These are phyloP conservation scores for Aegle marmelos DNA, from an alignment of 345 rosid genomes.

Conservation along the genomic window DNA sequence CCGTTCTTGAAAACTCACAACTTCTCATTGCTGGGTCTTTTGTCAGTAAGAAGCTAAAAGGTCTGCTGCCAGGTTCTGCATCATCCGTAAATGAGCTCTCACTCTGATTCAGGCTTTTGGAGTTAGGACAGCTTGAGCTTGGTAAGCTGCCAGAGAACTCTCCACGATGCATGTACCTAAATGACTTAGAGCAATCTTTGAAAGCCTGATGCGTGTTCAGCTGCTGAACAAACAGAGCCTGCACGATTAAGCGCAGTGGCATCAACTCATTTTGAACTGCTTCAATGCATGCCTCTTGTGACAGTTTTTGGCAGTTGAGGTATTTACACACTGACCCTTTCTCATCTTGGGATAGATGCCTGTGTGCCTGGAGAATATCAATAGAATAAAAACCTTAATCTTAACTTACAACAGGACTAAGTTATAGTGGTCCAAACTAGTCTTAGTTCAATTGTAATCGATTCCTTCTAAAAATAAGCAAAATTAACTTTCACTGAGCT, in stretches of 20 bases:
- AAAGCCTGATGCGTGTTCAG: slow-evolving; percentile 71
- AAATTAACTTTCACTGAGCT: neutral
- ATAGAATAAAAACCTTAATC: neutral
- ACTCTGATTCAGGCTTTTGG: slow-evolving; percentile 39
- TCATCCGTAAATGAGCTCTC: slow-evolving; percentile 55
- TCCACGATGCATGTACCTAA: slow-evolving; percentile 39
- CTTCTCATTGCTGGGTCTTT: slow-evolving; percentile 34
- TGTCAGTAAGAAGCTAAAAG: slow-evolving; percentile 39
- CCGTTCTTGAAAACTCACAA: slow-evolving; percentile 37
- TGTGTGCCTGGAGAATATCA: slow-evolving; percentile 43
- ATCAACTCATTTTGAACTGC: slow-evolving; percentile 80
- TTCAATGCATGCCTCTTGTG: slow-evolving; percentile 66
- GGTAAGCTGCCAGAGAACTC: slow-evolving; percentile 55
- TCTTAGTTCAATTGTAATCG: no score
- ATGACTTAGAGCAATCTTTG: slow-evolving; percentile 69
- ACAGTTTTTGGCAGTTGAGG: slow-evolving; percentile 70
- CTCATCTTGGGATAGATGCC: slow-evolving; percentile 55
- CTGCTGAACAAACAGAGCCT: slow-evolving; percentile 75
- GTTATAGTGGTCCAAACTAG: neutral
- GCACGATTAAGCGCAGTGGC: slow-evolving; percentile 76
- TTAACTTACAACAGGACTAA: neutral
- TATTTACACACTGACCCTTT: slow-evolving; percentile 61
- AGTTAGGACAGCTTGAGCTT: slow-evolving; percentile 56
- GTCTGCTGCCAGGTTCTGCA: slow-evolving; percentile 35
- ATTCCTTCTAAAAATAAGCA: neutral